Percentiles rank a stretch among this genome's conserved stretches.
Conservation (phyloP, 208 protist species). For the Leishmania major region DNA sequence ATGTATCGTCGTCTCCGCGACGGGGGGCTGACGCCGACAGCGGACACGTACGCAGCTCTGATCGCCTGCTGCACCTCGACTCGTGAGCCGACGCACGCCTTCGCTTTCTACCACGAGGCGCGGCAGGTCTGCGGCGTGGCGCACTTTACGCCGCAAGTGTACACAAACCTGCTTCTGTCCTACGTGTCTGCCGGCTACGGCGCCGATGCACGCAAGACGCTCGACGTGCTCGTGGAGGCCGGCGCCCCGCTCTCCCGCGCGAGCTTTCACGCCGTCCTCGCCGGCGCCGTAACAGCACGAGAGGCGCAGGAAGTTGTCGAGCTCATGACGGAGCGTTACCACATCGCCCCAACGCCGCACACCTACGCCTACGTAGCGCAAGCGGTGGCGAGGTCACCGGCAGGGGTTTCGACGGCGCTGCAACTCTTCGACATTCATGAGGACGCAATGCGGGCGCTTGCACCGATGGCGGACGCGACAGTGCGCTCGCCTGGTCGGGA, state of each 20-base stretch:
- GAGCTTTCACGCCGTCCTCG: constrained; percentile 79
- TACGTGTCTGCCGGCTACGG: constrained; percentile 71
- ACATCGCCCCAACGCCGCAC: constrained; percentile 71
- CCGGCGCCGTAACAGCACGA: constrained; percentile 57
- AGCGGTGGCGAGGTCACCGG: constrained; percentile 32
- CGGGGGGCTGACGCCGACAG: constrained; percentile 40
- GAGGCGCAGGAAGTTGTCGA: constrained; percentile 76
- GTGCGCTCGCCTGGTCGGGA: background rate
- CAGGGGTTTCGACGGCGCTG: constrained; percentile 54
- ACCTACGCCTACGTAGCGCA: constrained; percentile 74
- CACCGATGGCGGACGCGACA: constrained; percentile 18
- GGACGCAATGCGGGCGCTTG: constrained; percentile 38
- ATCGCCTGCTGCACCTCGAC: constrained; percentile 73
- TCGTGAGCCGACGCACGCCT: constrained; percentile 75
- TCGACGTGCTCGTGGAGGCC: constrained; percentile 83
- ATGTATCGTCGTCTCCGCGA: constrained; percentile 85
- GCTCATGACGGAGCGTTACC: constrained; percentile 65
- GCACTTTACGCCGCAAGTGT: constrained; percentile 57
- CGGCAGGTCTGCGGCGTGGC: constrained; percentile 46
- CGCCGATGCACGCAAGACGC: constrained; percentile 62
- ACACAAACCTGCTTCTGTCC: constrained; percentile 77
- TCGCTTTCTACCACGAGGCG: constrained; percentile 88
- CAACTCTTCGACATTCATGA: constrained; percentile 82
- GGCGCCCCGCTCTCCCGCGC: constrained; percentile 70
- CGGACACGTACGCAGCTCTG: constrained; percentile 78